These are phyloP conservation scores for Aspergillus brasiliensis DNA, from an alignment of 2,329 filamentous ascomycete species.

Conservation along the genomic window DNA sequence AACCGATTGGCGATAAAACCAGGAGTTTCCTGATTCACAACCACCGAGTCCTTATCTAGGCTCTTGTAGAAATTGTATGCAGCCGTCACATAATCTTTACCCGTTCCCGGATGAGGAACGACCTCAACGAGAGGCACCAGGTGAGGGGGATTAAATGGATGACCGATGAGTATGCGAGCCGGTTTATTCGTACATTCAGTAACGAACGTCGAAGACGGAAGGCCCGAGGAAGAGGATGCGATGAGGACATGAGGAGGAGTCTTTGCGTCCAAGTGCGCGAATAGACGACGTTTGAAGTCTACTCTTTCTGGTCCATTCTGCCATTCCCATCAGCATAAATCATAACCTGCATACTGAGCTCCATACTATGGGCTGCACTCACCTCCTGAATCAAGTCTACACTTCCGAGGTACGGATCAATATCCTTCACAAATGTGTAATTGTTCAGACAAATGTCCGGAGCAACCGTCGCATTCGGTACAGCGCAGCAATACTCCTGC, in stretches of 20 bases:
- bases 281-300: conserved; percentile 19
- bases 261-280: conserved; percentile 21
- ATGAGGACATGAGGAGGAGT: conserved; percentile 16
- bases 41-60: conserved; percentile 46
- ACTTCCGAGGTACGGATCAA: background rate
- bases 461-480: background rate
- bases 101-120: conserved; percentile 11
- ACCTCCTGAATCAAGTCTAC: conserved; percentile 1
- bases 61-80: conserved; percentile 38
- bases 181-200: conserved; percentile 13
- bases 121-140: conserved; percentile 15
- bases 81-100: background rate
- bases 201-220: conserved; percentile 13
- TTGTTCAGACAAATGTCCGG: background rate
- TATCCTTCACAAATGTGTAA: background rate
- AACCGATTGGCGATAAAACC: conserved; percentile 52
- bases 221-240: conserved; percentile 20
- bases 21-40: conserved; percentile 45
- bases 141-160: conserved; percentile 18
- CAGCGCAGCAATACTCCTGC: conserved; percentile 5
- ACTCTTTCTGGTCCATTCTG: conserved; percentile 1
- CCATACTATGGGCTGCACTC: too few species aligned
- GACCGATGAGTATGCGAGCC: conserved; percentile 12
- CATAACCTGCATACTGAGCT: too few species aligned
- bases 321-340: background rate